phyloP scores from a whole-genome alignment of 2,329 filamentous ascomycete genomes.

The Kalmusia sp. region DNA sequence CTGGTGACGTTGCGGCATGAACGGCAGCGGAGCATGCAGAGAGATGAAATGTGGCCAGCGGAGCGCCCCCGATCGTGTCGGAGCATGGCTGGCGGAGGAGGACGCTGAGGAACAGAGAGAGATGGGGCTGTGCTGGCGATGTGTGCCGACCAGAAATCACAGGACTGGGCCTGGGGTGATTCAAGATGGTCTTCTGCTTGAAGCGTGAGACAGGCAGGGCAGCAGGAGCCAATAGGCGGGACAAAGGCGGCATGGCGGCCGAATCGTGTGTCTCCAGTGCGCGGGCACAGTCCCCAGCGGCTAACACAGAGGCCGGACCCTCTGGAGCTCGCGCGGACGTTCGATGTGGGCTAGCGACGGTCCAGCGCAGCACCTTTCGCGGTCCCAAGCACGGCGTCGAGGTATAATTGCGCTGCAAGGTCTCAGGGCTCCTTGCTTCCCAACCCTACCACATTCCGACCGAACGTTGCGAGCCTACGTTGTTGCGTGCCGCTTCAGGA shows the following conservation, averaged over 20 bases:
- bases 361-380: conserved; percentile 15
- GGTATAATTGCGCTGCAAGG: neutral
- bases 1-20: neutral
- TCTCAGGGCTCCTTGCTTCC: neutral
- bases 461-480: neutral
- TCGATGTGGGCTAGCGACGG: conserved; percentile 9
- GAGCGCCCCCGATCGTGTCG: too few species aligned
- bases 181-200: conserved; percentile 15
- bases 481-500: conserved; percentile 16
- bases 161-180: conserved; percentile 24
- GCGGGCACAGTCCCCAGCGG: conserved; percentile 27
- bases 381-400: neutral
- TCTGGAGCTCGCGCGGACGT: neutral
- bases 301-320: conserved; percentile 22
- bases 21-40: neutral
- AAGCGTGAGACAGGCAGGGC: conserved; percentile 27
- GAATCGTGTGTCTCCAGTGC: conserved; percentile 20
- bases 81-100: neutral
- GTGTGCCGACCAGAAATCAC: conserved; percentile 29
- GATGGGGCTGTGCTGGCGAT: conserved; percentile 3
- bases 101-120: neutral
- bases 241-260: conserved; percentile 10
- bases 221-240: conserved; percentile 29
- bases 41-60: too few species aligned
- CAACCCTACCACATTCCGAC: neutral